phyloP scores from a whole-genome alignment of 148 eudicot genomes.

The Vaccinium macrocarpon region DNA sequence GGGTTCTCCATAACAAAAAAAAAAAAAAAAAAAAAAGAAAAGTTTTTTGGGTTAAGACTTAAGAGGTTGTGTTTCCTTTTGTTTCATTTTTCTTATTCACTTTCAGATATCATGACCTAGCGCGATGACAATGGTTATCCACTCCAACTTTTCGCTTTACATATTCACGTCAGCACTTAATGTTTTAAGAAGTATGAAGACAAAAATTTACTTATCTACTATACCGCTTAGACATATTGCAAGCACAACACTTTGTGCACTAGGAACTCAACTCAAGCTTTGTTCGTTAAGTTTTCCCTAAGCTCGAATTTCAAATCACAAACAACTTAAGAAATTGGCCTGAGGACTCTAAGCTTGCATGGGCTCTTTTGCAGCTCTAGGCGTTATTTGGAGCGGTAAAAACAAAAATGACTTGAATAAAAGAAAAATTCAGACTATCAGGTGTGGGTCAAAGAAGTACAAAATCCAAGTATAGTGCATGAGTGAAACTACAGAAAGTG shows the following conservation, averaged over 20 bases:
- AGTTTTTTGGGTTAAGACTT: neutral
- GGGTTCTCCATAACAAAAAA: too few relatives aligned
- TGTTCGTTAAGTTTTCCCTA: neutral
- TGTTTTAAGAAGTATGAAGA: too few relatives aligned
- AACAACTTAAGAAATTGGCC: neutral
- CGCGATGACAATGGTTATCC: neutral
- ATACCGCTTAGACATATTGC: neutral
- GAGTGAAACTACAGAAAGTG: neutral
- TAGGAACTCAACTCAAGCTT: neutral
- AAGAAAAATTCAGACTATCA: neutral
- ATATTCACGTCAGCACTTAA: too few relatives aligned
- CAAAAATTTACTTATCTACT: neutral
- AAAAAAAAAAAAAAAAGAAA: too few relatives aligned
- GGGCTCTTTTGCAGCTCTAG: slow-evolving; percentile 52
- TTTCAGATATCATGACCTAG: neutral
- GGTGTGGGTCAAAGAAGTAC: neutral
- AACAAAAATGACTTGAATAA: neutral
- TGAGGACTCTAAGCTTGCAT: neutral
- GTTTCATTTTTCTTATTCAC: neutral
- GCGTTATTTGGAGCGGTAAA: slow-evolving; percentile 28
- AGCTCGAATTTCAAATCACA: neutral
- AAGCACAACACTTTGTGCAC: neutral
- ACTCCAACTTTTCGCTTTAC: neutral
- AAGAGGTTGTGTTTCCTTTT: neutral
- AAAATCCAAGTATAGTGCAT: neutral